These are phyloP conservation scores for Pythium rishiriense DNA, from an alignment of 352 stramenopile genomes.

Conservation along the genomic window DNA sequence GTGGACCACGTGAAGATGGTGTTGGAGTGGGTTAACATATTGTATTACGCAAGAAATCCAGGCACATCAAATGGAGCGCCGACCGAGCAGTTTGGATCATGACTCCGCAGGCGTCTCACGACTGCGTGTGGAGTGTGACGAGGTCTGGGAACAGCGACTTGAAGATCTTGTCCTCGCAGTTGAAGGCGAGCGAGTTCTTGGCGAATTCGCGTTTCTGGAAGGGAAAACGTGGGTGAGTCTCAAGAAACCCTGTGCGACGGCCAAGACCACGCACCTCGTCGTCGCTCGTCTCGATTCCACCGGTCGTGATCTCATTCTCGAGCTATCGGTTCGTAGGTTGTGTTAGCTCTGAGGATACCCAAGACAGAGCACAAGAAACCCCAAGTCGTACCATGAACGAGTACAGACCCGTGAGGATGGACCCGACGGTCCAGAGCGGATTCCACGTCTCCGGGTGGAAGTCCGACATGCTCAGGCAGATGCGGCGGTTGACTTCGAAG, in stretches of 20 bases:
- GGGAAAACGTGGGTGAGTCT: neutral
- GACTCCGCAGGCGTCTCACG: neutral
- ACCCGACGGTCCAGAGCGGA: slow-evolving; percentile 93
- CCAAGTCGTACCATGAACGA: slow-evolving; percentile 95
- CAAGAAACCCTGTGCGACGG: neutral
- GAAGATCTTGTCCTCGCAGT: slow-evolving; percentile 86
- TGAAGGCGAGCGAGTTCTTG: slow-evolving; percentile 62
- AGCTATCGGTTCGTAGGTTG: slow-evolving; percentile 25
- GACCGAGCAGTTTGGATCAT: neutral
- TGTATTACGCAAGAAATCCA: neutral
- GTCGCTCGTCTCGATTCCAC: slow-evolving; percentile 78
- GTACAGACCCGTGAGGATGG: slow-evolving; percentile 94
- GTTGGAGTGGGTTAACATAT: neutral
- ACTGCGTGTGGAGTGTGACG: slow-evolving; percentile 48
- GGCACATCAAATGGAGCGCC: neutral
- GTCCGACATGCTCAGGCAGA: slow-evolving; percentile 95
- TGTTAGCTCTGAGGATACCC: neutral
- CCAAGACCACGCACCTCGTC: slow-evolving; percentile 43
- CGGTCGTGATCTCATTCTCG: slow-evolving; percentile 82
- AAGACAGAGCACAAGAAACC: neutral
- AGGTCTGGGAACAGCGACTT: slow-evolving; percentile 84
- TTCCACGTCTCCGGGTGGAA: slow-evolving; percentile 96
- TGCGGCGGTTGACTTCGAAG: slow-evolving; percentile 90
- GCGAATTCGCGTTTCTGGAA: slow-evolving; percentile 76
- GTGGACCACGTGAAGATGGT: neutral